phyloP scores from a whole-genome alignment of 2,329 filamentous ascomycete species.

The Aureobasidium sp. region DNA sequence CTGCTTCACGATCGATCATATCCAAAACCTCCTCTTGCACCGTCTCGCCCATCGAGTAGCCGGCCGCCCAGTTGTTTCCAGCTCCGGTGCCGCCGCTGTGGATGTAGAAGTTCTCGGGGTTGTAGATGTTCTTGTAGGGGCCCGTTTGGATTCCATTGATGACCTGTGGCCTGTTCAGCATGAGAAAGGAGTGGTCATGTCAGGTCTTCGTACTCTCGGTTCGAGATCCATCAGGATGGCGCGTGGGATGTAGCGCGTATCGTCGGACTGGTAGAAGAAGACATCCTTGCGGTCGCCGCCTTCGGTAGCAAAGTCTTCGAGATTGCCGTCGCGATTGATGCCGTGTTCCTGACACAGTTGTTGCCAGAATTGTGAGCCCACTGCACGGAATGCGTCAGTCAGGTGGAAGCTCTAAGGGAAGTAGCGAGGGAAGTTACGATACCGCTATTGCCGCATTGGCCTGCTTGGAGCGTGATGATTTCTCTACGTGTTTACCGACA shows the following conservation, averaged over 20 bases:
- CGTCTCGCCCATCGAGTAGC: slow-evolving; percentile 83
- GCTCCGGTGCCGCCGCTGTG: slow-evolving; percentile 89
- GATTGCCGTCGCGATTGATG: slow-evolving; percentile 93
- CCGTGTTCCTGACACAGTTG: slow-evolving; percentile 97
- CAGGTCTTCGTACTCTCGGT: slow-evolving; percentile 56
- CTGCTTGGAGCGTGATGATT: slow-evolving; percentile 98
- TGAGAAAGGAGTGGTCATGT: too few species aligned
- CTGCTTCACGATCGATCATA: slow-evolving; percentile 97
- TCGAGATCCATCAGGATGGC: slow-evolving; percentile 94
- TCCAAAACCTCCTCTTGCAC: slow-evolving; percentile 98
- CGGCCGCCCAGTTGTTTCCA: slow-evolving; percentile 97
- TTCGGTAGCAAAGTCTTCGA: slow-evolving; percentile 96
- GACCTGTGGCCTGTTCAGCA: slow-evolving; percentile 45
- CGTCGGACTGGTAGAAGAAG: slow-evolving; percentile 99
- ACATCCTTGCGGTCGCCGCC: slow-evolving; percentile 98
- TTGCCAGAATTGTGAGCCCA: slow-evolving; percentile 98
- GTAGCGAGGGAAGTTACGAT: slow-evolving; percentile 34
- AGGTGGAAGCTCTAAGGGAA: not conserved
- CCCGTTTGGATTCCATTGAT: slow-evolving; percentile 89
- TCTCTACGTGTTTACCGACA: slow-evolving; percentile 51
- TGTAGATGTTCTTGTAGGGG: slow-evolving; percentile 97
- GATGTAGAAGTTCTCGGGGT: slow-evolving; percentile 97
- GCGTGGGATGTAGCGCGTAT: slow-evolving; percentile 94
- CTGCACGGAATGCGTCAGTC: slow-evolving; percentile 41
- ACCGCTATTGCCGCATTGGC: slow-evolving; percentile 99